Evolutionary conservation across 116 monocot species (phyloP).

Genomic region (Thalassia testudinum): DNA sequence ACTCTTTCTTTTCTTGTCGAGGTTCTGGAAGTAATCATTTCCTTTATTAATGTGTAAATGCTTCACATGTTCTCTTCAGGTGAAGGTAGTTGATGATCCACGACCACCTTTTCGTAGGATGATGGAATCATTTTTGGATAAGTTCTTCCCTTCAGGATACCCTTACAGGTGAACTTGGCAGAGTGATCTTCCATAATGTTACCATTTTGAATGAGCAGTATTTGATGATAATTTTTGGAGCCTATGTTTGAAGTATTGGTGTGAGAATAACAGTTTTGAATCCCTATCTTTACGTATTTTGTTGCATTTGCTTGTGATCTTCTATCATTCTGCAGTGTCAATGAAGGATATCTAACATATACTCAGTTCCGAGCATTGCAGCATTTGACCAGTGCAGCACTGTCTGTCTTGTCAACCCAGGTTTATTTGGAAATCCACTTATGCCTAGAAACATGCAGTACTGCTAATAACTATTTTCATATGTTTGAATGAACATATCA

Average conservation of each 20-base stretch:
- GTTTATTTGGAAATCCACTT: too few species aligned
- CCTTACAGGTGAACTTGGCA: conserved; percentile 52
- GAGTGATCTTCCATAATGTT: background rate
- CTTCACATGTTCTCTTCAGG: conserved; percentile 28
- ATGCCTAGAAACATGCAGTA: too few species aligned
- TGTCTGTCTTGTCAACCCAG: conserved; percentile 85
- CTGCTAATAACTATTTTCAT: background rate
- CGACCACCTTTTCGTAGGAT: conserved; percentile 45
- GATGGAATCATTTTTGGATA: conserved; percentile 75
- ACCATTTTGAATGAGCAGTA: too few species aligned
- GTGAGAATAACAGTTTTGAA: too few species aligned
- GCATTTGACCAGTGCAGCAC: conserved; percentile 79
- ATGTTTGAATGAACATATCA: background rate
- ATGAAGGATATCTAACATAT: conserved; percentile 78
- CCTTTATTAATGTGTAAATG: too few species aligned
- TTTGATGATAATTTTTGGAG: too few species aligned
- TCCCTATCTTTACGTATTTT: background rate
- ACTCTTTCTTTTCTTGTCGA: too few species aligned
- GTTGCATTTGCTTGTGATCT: too few species aligned
- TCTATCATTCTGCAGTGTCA: conserved; percentile 41
- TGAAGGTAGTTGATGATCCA: conserved; percentile 51
- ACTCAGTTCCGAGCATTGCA: conserved; percentile 78
- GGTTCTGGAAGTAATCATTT: too few species aligned
- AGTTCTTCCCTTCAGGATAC: conserved; percentile 92
- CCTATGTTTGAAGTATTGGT: too few species aligned